Percentiles rank a stretch among this genome's conserved stretches.
These are phyloP conservation scores for Ganoderma resinaceum DNA, from an alignment of 1,284 basidiomycete genomes.

Conservation along the genomic window DNA sequence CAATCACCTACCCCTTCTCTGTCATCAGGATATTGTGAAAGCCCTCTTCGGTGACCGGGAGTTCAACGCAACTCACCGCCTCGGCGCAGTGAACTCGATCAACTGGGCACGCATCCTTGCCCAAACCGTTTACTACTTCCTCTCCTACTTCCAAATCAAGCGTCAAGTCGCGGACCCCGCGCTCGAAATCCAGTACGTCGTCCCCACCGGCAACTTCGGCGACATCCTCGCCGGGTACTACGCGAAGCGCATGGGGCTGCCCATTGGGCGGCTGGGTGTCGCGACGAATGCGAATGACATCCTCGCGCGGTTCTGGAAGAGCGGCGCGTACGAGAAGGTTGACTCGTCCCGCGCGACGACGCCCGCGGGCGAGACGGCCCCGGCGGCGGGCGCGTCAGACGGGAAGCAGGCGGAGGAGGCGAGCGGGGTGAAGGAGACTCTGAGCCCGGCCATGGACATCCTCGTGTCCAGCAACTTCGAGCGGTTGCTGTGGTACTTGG, in stretches of 20 bases:
- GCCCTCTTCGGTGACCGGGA: constrained; percentile 87
- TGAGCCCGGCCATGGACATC: constrained; percentile 99
- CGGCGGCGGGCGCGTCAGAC: constrained; percentile 57
- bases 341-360: constrained; percentile 48
- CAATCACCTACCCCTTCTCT: not conserved
- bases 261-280: constrained; percentile 84
- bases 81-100: constrained; percentile 98
- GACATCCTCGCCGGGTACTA: constrained; percentile 98
- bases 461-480: constrained; percentile 99
- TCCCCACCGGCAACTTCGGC: constrained; percentile 99
- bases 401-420: constrained; percentile 67
- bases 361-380: not conserved
- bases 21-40: constrained; percentile 90
- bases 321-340: constrained; percentile 91
- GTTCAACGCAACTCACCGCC: constrained; percentile 90
- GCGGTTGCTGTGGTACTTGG: constrained; percentile 94
- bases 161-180: constrained; percentile 52
- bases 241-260: constrained; percentile 95
- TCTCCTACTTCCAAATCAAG: constrained; percentile 84
- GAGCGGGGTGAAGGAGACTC: constrained; percentile 86
- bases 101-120: constrained; percentile 99
- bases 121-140: constrained; percentile 99
- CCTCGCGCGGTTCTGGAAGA: constrained; percentile 93
- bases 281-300: constrained; percentile 99
- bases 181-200: constrained; percentile 84